Base-by-base conservation (phyloP, 1,284 basidiomycete genomes). In the Lentinula novae-zelandiae region DNA sequence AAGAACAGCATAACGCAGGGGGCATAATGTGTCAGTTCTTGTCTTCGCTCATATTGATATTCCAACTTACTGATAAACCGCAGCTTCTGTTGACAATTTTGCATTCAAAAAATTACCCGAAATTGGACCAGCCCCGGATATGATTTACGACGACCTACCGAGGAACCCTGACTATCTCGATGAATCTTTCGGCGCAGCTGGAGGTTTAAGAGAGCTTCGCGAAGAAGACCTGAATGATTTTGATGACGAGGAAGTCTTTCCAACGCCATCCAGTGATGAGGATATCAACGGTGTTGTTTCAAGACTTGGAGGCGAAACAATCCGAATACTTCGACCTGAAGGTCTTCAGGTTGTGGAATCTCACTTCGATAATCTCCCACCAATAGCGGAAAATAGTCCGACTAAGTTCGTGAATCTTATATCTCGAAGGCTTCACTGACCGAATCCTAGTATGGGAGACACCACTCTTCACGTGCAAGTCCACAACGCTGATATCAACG, bases 141-240 rank as follows among this genome's bases (percentile, higher is more conserved):
- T 98, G 83, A 89, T 98, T 53, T 79, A 82, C 48, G 96, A 98
- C 69, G 95, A 98, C 70, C 78, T 98, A 10, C 96, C 96, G 0
- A 90, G 82, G 15, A 96, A 98, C 71, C 76, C 82, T 39, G 91
- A 95, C 67, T 98, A 95, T 68, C 79, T 98, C 31, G 93, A 95
- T 65, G 85, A 85, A 55, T 88, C 90, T 2, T 92, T 90, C 69
- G 87, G 90, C 53, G 76, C 89, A 20, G 86, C 90, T 17, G 91
- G 85, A 5, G 91, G 91, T 15, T 74, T 93, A 15, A 82, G 87
- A 57, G 90, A 89, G 63, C 75, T 91, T 54, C 76, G 80, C 52
- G 85, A 90, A 58, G 84, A 89, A 56, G 84, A 95, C 70, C 73
- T 88, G 57, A 82, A 90, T 64, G 85, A 90, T 60, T 89, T 84